A percentile compares a stretch with the other conserved stretches of the same genome.
These are phyloP conservation scores for Schwanniomyces etchellsii DNA, from an alignment of 1,139 yeast species.

Conservation along the genomic window DNA sequence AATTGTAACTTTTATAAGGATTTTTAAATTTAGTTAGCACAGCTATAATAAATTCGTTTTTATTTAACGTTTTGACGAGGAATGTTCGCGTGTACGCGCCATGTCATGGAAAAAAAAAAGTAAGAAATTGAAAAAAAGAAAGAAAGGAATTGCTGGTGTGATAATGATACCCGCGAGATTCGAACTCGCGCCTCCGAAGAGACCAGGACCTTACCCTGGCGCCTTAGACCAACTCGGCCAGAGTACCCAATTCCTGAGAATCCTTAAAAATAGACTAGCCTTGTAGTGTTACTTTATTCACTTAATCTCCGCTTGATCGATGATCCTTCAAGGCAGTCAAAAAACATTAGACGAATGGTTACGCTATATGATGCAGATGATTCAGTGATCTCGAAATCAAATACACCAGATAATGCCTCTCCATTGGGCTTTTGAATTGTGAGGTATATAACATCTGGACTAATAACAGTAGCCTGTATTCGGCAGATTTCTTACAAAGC, in stretches of 20 bases:
- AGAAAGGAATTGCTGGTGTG: constrained; percentile 34
- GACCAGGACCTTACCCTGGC: constrained; percentile 52
- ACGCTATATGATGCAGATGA: not conserved
- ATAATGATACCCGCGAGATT: constrained; percentile 48
- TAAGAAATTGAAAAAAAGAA: constrained; percentile 2
- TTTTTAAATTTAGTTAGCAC: too few relatives aligned
- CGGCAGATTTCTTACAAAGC: not conserved
- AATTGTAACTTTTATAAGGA: too few relatives aligned
- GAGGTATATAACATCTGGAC: not conserved
- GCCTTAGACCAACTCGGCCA: constrained; percentile 48
- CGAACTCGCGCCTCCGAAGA: constrained; percentile 56
- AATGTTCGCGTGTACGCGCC: not conserved
- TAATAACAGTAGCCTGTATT: not conserved
- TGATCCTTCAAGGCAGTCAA: too few relatives aligned
- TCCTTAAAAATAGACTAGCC: too few relatives aligned
- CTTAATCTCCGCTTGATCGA: too few relatives aligned
- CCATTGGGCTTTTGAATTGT: not conserved
- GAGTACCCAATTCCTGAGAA: constrained; percentile 40
- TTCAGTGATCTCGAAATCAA: too few relatives aligned
- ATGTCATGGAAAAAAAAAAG: not conserved
- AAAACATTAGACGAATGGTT: too few relatives aligned
- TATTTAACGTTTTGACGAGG: not conserved
- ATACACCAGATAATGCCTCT: not conserved
- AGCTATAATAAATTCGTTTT: not conserved
- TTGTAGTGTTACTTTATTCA: too few relatives aligned